phyloP scores from a whole-genome alignment of 179 eudicot species.

The Drosera spatulata region DNA sequence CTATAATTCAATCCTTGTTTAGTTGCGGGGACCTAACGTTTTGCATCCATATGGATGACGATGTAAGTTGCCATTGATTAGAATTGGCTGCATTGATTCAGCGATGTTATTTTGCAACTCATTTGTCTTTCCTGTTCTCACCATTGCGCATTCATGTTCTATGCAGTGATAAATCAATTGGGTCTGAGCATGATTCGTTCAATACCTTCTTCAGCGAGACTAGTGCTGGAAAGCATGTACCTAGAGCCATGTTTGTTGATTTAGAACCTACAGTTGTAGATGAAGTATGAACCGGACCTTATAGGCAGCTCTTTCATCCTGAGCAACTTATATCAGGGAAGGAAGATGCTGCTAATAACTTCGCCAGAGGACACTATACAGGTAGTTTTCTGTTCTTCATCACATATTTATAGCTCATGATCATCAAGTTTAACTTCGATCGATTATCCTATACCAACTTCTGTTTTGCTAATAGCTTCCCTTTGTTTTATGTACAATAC shows the following conservation, averaged over 20 bases:
- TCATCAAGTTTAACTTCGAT: no score
- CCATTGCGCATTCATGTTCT: not conserved
- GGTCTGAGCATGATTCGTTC: slow-evolving; percentile 53
- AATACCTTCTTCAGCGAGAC: slow-evolving; percentile 84
- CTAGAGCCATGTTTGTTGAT: slow-evolving; percentile 69
- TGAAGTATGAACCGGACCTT: slow-evolving; percentile 61
- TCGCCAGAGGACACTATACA: slow-evolving; percentile 78
- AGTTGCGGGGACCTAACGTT: no score
- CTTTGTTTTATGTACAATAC: not conserved
- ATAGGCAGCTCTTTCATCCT: slow-evolving; percentile 71
- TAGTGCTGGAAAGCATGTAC: slow-evolving; percentile 74
- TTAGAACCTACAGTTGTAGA: slow-evolving; percentile 77
- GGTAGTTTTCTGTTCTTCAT: slow-evolving; percentile 36
- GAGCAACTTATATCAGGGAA: slow-evolving; percentile 77
- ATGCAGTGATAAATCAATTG: slow-evolving; percentile 56
- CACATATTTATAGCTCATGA: no score
- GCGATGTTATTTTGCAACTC: not conserved
- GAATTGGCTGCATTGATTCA: not conserved
- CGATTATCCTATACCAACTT: no score
- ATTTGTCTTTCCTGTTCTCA: not conserved
- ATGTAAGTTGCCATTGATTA: no score
- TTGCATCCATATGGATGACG: no score
- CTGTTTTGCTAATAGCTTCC: no score
- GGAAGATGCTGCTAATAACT: slow-evolving; percentile 81
- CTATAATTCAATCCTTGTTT: no score